Percentiles rank a stretch among this genome's conserved stretches.
Evolutionary conservation across 2,329 filamentous ascomycete genomes (phyloP).

Genomic region (Atkinsonella texensis): DNA sequence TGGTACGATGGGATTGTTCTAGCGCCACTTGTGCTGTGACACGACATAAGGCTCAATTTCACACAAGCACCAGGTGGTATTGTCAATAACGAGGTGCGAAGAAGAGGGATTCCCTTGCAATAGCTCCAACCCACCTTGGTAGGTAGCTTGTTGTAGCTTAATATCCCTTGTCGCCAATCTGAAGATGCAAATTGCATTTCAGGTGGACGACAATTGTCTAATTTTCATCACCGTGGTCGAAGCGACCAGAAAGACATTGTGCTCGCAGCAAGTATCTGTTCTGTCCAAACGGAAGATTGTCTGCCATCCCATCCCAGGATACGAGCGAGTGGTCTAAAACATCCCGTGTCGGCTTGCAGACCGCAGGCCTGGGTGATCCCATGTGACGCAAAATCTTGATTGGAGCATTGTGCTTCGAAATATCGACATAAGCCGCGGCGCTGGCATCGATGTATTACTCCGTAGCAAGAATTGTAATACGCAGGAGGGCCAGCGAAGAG

Average conservation of each 20-base stretch:
- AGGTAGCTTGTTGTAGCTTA: neutral
- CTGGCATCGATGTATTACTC: neutral
- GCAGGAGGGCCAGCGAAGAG: too few relatives aligned
- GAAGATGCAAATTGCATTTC: neutral
- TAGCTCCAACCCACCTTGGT: neutral
- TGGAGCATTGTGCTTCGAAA: neutral
- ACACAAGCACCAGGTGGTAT: neutral
- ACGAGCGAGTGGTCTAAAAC: neutral
- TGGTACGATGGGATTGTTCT: neutral
- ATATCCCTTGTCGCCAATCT: neutral
- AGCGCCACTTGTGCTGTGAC: neutral
- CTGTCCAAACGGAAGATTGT: neutral
- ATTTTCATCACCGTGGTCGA: neutral
- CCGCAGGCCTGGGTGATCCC: neutral
- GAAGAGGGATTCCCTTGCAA: neutral
- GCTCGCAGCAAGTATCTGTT: neutral
- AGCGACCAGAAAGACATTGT: neutral
- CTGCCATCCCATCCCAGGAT: neutral
- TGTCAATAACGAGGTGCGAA: neutral
- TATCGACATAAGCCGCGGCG: neutral
- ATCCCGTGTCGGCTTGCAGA: neutral
- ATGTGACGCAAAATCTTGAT: constrained; percentile 1
- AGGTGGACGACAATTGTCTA: neutral
- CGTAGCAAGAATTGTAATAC: too few relatives aligned
- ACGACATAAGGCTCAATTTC: constrained; percentile 1